phyloP scores from a whole-genome alignment of 1,284 basidiomycete species.

The Cryptococcus wingfieldii region DNA sequence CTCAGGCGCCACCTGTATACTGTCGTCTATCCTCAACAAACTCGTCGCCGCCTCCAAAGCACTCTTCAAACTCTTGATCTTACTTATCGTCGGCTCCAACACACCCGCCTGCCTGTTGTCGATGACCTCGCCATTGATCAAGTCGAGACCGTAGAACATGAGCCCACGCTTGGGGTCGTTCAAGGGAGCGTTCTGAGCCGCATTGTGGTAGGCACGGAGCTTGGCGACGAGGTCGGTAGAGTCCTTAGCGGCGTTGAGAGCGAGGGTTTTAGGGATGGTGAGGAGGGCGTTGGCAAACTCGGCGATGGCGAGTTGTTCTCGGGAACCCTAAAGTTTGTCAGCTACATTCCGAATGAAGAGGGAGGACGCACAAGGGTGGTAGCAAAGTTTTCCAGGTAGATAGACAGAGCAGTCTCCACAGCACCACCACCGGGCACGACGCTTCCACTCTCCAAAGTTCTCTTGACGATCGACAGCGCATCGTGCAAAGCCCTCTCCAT shows the following conservation, averaged over 20 bases:
- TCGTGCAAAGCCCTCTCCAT: slow-evolving; percentile 98
- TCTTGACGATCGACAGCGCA: slow-evolving; percentile 90
- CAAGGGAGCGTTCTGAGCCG: slow-evolving; percentile 83
- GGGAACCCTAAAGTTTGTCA: slow-evolving; percentile 66
- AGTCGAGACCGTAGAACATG: slow-evolving; percentile 89
- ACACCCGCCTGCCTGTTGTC: slow-evolving; percentile 94
- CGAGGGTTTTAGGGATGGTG: slow-evolving; percentile 93
- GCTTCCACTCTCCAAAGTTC: slow-evolving; percentile 90
- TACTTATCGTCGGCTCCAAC: slow-evolving; percentile 93
- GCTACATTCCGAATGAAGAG: background rate
- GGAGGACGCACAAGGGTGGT: slow-evolving; percentile 73
- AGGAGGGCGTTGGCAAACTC: slow-evolving; percentile 93
- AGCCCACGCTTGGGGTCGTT: slow-evolving; percentile 95
- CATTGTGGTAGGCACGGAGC: slow-evolving; percentile 93
- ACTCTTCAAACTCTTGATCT: slow-evolving; percentile 92
- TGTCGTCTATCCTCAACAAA: slow-evolving; percentile 89
- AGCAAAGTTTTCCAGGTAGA: slow-evolving; percentile 99
- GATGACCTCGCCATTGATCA: slow-evolving; percentile 88
- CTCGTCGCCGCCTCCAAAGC: slow-evolving; percentile 96
- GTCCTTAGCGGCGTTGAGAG: slow-evolving; percentile 98
- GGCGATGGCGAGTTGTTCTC: slow-evolving; percentile 97
- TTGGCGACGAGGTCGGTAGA: slow-evolving; percentile 97
- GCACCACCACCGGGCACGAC: slow-evolving; percentile 98
- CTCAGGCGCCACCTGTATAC: slow-evolving; percentile 55
- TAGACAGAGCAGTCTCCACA: slow-evolving; percentile 92